Conservation (phyloP, 148 eudicot genomes). For the Rhododendron molle region DNA sequence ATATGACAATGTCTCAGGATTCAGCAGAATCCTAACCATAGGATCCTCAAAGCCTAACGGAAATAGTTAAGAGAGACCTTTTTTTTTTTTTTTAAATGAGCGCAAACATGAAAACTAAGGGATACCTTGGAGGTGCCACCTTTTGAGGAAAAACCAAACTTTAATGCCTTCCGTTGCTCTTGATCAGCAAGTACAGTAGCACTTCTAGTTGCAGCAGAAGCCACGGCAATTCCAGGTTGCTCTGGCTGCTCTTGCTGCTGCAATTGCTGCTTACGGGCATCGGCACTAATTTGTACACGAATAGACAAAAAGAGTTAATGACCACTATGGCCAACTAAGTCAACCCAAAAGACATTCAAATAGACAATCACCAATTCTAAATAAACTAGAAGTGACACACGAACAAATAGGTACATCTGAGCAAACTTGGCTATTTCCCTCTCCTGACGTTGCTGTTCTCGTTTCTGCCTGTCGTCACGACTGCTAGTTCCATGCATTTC, state of each 20-base stretch:
- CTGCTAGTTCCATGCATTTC: conserved; percentile 92
- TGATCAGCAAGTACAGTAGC: conserved; percentile 53
- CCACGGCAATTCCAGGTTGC: conserved; percentile 32
- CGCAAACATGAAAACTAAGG: background rate
- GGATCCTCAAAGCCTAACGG: background rate
- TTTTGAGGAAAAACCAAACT: conserved; percentile 88
- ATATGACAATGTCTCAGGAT: background rate
- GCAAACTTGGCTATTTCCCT: conserved; percentile 95
- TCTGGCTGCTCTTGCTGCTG: conserved; percentile 44
- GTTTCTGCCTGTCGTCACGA: conserved; percentile 88
- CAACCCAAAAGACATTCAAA: background rate
- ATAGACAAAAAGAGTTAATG: background rate
- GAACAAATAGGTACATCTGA: conserved; percentile 51
- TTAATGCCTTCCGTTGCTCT: conserved; percentile 78
- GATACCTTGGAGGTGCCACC: conserved; percentile 68
- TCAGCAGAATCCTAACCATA: background rate
- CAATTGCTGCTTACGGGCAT: conserved; percentile 68
- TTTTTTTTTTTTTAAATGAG: background rate
- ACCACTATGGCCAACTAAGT: background rate
- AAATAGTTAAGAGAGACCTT: background rate
- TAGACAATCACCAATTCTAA: background rate
- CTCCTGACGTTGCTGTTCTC: conserved; percentile 89
- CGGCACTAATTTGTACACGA: conserved; percentile 48
- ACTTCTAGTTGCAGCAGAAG: conserved; percentile 31
- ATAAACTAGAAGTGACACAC: background rate